These are phyloP conservation scores for Haplosporangium gracile DNA, from an alignment of 192 early-diverging fungal species.

Conservation along the genomic window DNA sequence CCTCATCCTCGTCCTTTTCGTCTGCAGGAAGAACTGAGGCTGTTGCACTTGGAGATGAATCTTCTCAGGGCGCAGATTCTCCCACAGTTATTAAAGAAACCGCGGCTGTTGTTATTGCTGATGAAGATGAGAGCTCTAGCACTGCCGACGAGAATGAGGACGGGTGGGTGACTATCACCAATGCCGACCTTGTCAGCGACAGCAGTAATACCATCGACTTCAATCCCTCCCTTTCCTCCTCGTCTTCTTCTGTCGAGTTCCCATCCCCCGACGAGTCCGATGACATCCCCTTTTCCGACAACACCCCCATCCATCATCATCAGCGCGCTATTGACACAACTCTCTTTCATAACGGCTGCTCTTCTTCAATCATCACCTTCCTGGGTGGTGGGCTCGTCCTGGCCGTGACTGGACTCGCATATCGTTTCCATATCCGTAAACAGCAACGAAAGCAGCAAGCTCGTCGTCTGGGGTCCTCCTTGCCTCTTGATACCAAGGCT, in stretches of 20 bases:
- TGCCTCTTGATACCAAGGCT: neutral
- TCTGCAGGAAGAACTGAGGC: neutral
- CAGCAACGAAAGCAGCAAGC: neutral
- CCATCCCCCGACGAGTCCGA: neutral
- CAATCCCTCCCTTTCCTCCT: neutral
- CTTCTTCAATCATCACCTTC: neutral
- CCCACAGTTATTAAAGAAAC: neutral
- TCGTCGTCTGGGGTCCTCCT: neutral
- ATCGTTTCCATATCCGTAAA: conserved; percentile 4
- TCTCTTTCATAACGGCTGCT: neutral
- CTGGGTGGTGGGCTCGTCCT: neutral
- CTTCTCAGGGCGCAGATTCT: neutral
- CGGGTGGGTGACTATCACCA: neutral
- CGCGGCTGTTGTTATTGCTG: neutral
- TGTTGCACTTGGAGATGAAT: neutral
- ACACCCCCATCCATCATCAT: neutral
- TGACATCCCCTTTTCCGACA: neutral
- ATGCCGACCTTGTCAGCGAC: neutral
- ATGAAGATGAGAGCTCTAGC: neutral
- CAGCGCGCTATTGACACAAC: neutral
- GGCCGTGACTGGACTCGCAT: neutral
- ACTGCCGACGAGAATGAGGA: neutral
- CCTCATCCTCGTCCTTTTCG: neutral
- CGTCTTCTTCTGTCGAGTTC: neutral
- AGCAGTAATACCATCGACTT: neutral